Evolutionary conservation across 768 basidiomycete genomes (phyloP).

Genomic region (Sporobolomyces pararoseus): DNA sequence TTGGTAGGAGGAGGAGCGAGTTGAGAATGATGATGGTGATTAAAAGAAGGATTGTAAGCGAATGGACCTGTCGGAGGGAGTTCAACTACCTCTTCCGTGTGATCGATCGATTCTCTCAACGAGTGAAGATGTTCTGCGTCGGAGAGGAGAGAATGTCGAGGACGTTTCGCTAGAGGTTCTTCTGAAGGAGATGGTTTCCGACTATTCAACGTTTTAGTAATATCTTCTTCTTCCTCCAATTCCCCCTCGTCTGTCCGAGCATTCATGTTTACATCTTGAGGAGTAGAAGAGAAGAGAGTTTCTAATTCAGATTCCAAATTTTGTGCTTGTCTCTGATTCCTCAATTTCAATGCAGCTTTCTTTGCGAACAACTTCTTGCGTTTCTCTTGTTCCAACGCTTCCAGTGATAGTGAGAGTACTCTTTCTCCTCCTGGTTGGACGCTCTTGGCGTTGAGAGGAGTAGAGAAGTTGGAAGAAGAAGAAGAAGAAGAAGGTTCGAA

Average conservation of each 20-base stretch:
- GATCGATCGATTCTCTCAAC: slow-evolving; percentile 15
- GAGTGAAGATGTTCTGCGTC: not conserved
- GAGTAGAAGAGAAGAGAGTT: slow-evolving; percentile 17
- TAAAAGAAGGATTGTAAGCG: not conserved
- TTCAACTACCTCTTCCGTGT: slow-evolving; percentile 10
- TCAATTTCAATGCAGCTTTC: slow-evolving; percentile 19
- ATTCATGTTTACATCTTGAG: too few species aligned
- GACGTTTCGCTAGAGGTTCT: slow-evolving; percentile 10
- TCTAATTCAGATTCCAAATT: slow-evolving; percentile 30
- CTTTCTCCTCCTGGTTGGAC: not conserved
- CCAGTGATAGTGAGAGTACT: too few species aligned
- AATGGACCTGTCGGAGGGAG: not conserved
- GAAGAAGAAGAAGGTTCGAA: not conserved
- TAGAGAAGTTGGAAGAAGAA: too few species aligned
- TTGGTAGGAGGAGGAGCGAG: not conserved
- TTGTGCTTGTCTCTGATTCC: slow-evolving; percentile 28
- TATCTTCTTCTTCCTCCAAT: not conserved
- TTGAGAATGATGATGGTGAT: too few species aligned
- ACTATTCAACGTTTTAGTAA: too few species aligned
- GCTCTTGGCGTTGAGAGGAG: too few species aligned
- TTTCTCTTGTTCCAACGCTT: slow-evolving; percentile 21
- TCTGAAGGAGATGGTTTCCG: too few species aligned
- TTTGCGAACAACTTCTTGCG: slow-evolving; percentile 32
- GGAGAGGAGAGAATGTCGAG: not conserved
- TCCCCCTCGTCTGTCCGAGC: not conserved